Conservation (phyloP, 331 rosid species). For the Arachis monticola region DNA sequence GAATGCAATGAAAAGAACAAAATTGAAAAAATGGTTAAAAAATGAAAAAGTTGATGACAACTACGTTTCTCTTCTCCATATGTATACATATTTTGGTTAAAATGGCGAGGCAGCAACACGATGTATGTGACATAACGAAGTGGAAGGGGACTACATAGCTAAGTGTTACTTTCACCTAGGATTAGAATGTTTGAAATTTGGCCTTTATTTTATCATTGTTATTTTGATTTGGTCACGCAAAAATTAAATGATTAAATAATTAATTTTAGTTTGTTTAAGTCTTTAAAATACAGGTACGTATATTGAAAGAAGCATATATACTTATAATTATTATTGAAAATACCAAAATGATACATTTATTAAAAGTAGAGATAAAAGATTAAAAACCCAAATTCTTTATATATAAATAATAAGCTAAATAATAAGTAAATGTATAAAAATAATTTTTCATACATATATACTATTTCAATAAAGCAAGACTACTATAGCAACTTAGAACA, state of each 20-base stretch:
- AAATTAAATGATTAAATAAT: slow-evolving; percentile 3
- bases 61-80: slow-evolving; percentile 15
- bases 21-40: not conserved
- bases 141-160: not conserved
- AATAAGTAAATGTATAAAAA: too few relatives aligned
- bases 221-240: slow-evolving; percentile 29
- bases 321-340: too few relatives aligned
- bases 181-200: slow-evolving; percentile 3
- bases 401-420: too few relatives aligned
- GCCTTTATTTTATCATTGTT: slow-evolving; percentile 19
- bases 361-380: too few relatives aligned
- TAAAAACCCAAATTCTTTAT: too few relatives aligned
- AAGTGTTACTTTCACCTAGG: slow-evolving; percentile 15
- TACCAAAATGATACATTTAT: too few relatives aligned
- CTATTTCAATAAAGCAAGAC: too few relatives aligned
- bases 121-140: slow-evolving; percentile 22
- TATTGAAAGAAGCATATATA: too few relatives aligned
- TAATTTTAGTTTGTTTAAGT: not conserved
- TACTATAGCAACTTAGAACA: too few relatives aligned
- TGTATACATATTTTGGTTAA: not conserved
- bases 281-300: too few relatives aligned
- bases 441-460: too few relatives aligned
- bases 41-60: slow-evolving; percentile 19
- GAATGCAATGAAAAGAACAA: not conserved
- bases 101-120: not conserved